A percentile compares a stretch with the other conserved stretches of the same genome.
Evolutionary conservation across 2,329 filamentous ascomycete genomes (phyloP).

Genomic region (Aspergillus novoparasiticus): DNA sequence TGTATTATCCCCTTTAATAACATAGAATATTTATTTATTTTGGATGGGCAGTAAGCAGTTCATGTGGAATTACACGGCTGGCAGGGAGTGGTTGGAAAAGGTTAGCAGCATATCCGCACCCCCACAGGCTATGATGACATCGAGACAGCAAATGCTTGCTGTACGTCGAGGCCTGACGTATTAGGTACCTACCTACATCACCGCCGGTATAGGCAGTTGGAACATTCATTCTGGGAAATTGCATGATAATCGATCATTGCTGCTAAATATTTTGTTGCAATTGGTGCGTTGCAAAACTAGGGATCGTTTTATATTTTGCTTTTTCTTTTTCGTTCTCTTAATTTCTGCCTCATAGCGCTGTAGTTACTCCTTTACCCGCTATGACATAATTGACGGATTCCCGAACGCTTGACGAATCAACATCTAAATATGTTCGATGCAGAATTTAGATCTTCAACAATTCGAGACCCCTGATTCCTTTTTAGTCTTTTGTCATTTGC

Average conservation of each 20-base stretch:
- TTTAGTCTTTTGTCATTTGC: not conserved
- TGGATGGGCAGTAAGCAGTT: not conserved
- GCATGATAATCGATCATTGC: slow-evolving; percentile 1
- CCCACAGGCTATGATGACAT: slow-evolving; percentile 9
- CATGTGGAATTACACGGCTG: not conserved
- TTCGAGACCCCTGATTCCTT: not conserved
- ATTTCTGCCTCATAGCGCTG: not conserved
- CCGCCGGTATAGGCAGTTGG: not conserved
- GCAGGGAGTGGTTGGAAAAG: not conserved
- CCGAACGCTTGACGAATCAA: not conserved
- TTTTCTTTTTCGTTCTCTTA: slow-evolving; percentile 1
- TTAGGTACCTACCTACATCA: slow-evolving; percentile 1
- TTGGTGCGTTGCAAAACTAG: not conserved
- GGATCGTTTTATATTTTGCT: not conserved
- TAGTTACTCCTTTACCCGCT: not conserved
- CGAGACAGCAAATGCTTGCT: slow-evolving; percentile 2
- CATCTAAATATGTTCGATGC: not conserved
- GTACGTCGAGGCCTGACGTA: not conserved
- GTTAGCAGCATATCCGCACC: slow-evolving; percentile 8
- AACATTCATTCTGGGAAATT: not conserved
- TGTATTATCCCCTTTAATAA: not conserved
- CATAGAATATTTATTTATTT: not conserved
- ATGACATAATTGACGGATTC: slow-evolving; percentile 2
- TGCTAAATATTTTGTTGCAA: not conserved
- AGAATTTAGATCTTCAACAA: not conserved